Evolutionary conservation across 345 rosid genomes (phyloP).

Genomic region (Eucalyptus camaldulensis): DNA sequence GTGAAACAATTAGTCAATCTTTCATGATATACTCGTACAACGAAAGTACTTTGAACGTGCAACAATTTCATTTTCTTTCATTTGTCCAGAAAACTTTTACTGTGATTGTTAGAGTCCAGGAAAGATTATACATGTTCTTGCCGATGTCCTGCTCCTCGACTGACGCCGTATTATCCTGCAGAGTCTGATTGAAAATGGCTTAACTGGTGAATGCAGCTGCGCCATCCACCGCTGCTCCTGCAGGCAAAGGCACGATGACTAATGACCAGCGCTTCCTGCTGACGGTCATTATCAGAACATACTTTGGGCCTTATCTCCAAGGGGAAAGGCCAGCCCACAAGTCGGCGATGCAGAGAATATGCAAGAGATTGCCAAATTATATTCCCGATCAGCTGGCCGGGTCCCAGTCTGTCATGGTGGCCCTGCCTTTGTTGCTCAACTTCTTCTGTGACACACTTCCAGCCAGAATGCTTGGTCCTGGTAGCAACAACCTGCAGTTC

Average conservation of each 20-base stretch:
- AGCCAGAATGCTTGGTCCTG: no score
- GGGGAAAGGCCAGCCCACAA: not conserved
- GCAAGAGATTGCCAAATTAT: not conserved
- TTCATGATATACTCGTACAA: not conserved
- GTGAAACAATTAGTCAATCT: no score
- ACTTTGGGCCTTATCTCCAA: not conserved
- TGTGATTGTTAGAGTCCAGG: not conserved
- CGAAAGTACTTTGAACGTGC: not conserved
- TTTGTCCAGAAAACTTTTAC: not conserved
- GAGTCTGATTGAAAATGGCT: not conserved
- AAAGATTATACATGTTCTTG: not conserved
- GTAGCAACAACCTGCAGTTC: no score
- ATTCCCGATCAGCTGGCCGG: not conserved
- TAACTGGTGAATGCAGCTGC: not conserved
- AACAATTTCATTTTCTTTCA: not conserved
- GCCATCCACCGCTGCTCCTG: not conserved
- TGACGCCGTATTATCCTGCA: not conserved
- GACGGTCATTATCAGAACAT: not conserved
- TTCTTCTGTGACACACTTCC: no score
- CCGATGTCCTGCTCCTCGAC: not conserved
- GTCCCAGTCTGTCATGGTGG: no score
- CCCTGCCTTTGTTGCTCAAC: not conserved
- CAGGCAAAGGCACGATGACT: not conserved
- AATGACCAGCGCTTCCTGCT: not conserved
- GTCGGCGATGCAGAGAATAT: not conserved